Evolutionary conservation across 257 asterid genomes (phyloP).

Genomic region (Salvia splendens): DNA sequence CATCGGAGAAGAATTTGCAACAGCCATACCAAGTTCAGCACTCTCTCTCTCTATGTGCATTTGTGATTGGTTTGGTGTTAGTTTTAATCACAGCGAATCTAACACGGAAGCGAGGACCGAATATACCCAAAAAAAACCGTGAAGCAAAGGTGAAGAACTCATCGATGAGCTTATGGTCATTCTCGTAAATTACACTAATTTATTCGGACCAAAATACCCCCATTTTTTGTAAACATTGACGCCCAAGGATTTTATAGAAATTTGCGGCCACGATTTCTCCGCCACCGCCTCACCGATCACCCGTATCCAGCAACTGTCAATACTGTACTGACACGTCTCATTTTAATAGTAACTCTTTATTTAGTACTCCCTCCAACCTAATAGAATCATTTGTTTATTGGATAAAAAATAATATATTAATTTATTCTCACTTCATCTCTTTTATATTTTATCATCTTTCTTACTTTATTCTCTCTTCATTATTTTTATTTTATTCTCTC

Average conservation of each 20-base stretch:
- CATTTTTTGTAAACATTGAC: conserved; percentile 37
- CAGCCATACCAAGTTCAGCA: conserved; percentile 31
- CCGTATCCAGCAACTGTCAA: conserved; percentile 26
- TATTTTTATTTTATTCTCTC: no score
- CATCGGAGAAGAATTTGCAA: conserved; percentile 30
- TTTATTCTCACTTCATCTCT: no score
- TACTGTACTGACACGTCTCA: conserved; percentile 30
- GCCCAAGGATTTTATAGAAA: conserved; percentile 22
- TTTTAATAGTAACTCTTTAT: no score
- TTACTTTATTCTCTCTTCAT: no score
- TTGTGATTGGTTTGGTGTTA: conserved; percentile 31
- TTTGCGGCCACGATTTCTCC: conserved; percentile 43
- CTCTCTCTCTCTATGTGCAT: conserved; percentile 13
- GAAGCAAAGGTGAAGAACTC: conserved; percentile 30
- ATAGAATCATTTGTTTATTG: no score
- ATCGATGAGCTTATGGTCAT: conserved; percentile 40
- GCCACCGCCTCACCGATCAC: conserved; percentile 23
- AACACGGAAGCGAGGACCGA: conserved; percentile 35
- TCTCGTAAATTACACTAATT: conserved; percentile 25
- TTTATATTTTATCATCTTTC: no score
- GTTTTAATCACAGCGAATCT: conserved; percentile 25
- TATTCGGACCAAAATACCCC: conserved; percentile 49
- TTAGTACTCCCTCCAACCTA: no score
- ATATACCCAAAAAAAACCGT: conserved; percentile 56
- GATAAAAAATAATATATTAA: neutral